phyloP scores from a whole-genome alignment of 495 filamentous ascomycete species.

The Parmelia sp. region DNA sequence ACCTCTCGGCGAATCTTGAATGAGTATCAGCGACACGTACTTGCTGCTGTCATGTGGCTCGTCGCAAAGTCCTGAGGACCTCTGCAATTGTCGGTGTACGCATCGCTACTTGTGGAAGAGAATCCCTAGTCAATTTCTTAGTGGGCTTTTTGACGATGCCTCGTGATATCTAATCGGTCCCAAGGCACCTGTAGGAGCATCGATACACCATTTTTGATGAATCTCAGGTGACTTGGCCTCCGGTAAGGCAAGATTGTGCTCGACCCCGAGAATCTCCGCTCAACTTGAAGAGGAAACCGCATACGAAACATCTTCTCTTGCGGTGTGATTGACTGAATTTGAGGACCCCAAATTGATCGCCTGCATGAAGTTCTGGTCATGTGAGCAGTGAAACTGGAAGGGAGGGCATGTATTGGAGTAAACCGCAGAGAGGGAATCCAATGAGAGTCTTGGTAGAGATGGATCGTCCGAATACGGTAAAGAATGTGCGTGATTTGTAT shows the following conservation, averaged over 20 bases:
- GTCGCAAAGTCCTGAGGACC: conserved; percentile 10
- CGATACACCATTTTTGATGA: not conserved
- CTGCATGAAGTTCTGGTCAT: conserved; percentile 32
- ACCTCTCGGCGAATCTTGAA: not conserved
- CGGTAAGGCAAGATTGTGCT: not conserved
- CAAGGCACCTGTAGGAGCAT: not conserved
- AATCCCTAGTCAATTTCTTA: not conserved
- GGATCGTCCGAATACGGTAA: not conserved
- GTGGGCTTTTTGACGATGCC: not conserved
- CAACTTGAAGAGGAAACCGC: not conserved
- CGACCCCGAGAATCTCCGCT: not conserved
- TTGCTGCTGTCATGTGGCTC: conserved; percentile 8
- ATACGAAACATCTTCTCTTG: not conserved
- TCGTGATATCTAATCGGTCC: not conserved
- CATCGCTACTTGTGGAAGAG: conserved; percentile 9
- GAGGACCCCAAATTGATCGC: conserved; percentile 14
- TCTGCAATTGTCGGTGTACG: not conserved
- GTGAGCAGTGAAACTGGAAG: conserved; percentile 27
- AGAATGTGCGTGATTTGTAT: not conserved
- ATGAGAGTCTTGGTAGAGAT: conserved; percentile 1
- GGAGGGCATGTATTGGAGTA: not conserved
- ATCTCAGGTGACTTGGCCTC: not conserved
- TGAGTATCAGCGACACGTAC: not conserved
- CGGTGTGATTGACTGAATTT: not conserved
- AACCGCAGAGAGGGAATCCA: not conserved